phyloP scores from a whole-genome alignment of 75 land plant species.

The Azolla pinnata region DNA sequence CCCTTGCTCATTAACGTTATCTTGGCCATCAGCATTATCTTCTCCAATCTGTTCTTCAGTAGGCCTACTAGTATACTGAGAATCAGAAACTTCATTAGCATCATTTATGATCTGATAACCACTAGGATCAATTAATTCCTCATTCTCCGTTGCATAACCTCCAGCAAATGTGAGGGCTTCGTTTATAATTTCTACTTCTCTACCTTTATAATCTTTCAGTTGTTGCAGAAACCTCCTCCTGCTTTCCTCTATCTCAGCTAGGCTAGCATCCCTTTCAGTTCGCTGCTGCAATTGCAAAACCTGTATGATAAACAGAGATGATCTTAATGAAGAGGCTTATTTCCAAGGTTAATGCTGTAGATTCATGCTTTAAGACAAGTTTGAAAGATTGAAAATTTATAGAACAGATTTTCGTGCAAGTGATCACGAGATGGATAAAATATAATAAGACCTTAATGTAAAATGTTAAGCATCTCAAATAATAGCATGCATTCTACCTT shows the following conservation, averaged over 20 bases:
- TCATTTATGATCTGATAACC: slow-evolving; percentile 42
- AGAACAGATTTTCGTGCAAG: too few species aligned
- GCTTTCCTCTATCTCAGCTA: slow-evolving; percentile 68
- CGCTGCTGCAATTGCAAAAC: slow-evolving; percentile 66
- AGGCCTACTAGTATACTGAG: neutral
- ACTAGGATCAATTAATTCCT: slow-evolving; percentile 55
- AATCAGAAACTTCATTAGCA: neutral
- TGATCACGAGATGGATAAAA: too few species aligned
- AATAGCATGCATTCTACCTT: too few species aligned
- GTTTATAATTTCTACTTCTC: slow-evolving; percentile 60
- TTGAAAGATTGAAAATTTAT: too few species aligned
- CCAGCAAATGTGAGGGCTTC: slow-evolving; percentile 85
- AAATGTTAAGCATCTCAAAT: too few species aligned
- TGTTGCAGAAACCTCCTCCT: slow-evolving; percentile 48
- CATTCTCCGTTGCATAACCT: slow-evolving; percentile 37
- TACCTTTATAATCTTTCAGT: slow-evolving; percentile 61
- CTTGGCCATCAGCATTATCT: too few species aligned
- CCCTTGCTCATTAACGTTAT: neutral
- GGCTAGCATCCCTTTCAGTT: slow-evolving; percentile 52
- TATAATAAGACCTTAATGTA: too few species aligned
- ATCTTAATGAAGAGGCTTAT: too few species aligned
- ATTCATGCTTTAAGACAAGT: too few species aligned
- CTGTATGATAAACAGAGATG: slow-evolving; percentile 24
- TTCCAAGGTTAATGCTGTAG: too few species aligned
- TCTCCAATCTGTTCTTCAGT: too few species aligned